These are phyloP conservation scores for Rhizopogon sp. DNA, from an alignment of 768 basidiomycete genomes.

Conservation along the genomic window DNA sequence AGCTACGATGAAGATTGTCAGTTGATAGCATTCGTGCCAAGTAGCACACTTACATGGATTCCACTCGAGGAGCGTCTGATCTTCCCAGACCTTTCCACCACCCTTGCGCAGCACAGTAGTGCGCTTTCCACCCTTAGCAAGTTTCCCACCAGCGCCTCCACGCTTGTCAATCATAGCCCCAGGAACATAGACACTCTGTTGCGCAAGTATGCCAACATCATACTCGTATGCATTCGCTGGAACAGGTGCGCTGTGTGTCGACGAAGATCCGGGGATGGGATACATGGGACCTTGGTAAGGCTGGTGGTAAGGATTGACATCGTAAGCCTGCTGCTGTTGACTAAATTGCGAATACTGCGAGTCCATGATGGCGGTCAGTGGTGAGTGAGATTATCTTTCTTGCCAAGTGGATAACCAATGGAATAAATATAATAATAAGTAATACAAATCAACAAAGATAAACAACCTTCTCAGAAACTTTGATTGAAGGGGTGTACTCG, in stretches of 20 bases:
- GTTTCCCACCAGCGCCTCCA: constrained; percentile 78
- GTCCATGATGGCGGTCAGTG: constrained; percentile 19
- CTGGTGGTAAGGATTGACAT: constrained; percentile 79
- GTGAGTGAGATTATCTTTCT: not conserved
- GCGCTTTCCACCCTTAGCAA: constrained; percentile 87
- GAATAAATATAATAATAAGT: constrained; percentile 8
- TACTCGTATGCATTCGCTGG: constrained; percentile 91
- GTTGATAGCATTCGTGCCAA: not conserved
- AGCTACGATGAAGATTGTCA: constrained; percentile 38
- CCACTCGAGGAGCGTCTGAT: constrained; percentile 96
- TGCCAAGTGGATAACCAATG: not conserved
- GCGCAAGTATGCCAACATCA: constrained; percentile 85
- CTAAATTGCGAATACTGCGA: constrained; percentile 40
- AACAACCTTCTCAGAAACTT: constrained; percentile 15
- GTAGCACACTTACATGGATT: constrained; percentile 70
- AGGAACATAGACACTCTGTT: constrained; percentile 89
- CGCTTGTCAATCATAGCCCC: constrained; percentile 88
- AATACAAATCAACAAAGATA: constrained; percentile 22
- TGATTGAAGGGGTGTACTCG: constrained; percentile 13
- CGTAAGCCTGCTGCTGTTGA: constrained; percentile 49
- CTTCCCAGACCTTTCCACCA: constrained; percentile 97
- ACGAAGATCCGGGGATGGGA: constrained; percentile 58
- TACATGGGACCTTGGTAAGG: constrained; percentile 74
- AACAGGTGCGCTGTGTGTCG: constrained; percentile 69
- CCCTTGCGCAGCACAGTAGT: constrained; percentile 94